Evolutionary conservation across 2,329 filamentous ascomycete genomes (phyloP).

Genomic region (Proliferodiscus dingleyae): DNA sequence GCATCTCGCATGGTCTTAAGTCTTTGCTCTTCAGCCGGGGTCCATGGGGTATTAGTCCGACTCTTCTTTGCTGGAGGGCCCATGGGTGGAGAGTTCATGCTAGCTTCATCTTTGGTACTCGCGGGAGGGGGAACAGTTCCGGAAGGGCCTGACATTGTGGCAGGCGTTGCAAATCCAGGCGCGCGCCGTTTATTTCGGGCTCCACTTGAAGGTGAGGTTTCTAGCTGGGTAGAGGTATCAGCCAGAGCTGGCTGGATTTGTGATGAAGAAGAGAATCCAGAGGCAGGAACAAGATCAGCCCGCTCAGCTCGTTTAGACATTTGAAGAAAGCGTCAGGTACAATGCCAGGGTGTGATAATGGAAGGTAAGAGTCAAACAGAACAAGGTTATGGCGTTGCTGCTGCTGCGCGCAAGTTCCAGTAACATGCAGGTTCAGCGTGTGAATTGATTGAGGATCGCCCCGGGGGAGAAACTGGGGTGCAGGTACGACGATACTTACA

Average conservation of each 20-base stretch:
- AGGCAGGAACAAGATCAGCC: slow-evolving; percentile 19
- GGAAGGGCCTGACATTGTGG: slow-evolving; percentile 24
- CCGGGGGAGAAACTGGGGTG: slow-evolving; percentile 25
- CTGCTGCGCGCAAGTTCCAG: slow-evolving; percentile 16
- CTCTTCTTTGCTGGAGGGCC: slow-evolving; percentile 73
- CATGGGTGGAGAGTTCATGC: slow-evolving; percentile 34
- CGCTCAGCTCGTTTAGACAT: slow-evolving; percentile 31
- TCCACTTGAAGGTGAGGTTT: slow-evolving; percentile 16
- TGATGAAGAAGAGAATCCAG: slow-evolving; percentile 22
- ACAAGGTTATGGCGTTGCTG: slow-evolving; percentile 9
- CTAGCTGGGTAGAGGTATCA: slow-evolving; percentile 22
- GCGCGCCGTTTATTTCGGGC: slow-evolving; percentile 28
- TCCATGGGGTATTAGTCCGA: slow-evolving; percentile 98
- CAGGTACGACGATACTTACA: slow-evolving; percentile 28
- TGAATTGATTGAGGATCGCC: slow-evolving; percentile 24
- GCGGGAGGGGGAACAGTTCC: slow-evolving; percentile 8
- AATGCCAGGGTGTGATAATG: slow-evolving; percentile 10
- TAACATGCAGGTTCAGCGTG: slow-evolving; percentile 18
- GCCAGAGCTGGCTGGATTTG: slow-evolving; percentile 16
- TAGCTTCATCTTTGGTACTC: slow-evolving; percentile 18
- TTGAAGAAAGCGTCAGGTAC: slow-evolving; percentile 13
- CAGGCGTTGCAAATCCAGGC: slow-evolving; percentile 11
- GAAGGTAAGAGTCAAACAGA: slow-evolving; percentile 6
- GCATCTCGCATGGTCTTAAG: slow-evolving; percentile 92
- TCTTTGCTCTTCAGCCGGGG: slow-evolving; percentile 84